Conservation (phyloP, 805 yeast species). For the Candida ovalis region DNA sequence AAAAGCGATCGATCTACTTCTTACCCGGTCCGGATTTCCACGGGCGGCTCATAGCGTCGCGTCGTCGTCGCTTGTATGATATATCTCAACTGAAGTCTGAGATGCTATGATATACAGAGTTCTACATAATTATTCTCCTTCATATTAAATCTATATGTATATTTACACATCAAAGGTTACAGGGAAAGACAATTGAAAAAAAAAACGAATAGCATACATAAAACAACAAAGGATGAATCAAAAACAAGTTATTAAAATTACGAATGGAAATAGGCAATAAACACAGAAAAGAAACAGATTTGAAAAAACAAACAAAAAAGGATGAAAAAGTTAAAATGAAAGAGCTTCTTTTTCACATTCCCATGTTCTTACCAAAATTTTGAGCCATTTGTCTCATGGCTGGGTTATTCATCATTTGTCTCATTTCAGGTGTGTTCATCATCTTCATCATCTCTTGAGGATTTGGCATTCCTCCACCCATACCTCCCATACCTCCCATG, state of each 20-base stretch:
- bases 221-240: background rate
- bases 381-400: slow-evolving; percentile 69
- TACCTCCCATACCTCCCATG: slow-evolving; percentile 48
- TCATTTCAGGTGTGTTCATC: slow-evolving; percentile 38
- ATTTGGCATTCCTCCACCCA: slow-evolving; percentile 39
- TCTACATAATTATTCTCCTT: no score
- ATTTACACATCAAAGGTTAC: background rate
- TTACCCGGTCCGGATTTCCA: background rate
- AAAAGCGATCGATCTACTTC: background rate
- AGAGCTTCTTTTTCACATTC: slow-evolving; percentile 14
- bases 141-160: background rate
- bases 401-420: slow-evolving; percentile 62
- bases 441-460: slow-evolving; percentile 43
- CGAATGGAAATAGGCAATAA: no score
- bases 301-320: background rate
- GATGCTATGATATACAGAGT: no score
- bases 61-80: background rate
- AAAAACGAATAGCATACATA: background rate
- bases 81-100: no score
- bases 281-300: no score
- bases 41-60: background rate
- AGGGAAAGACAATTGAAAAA: background rate
- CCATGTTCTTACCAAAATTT: slow-evolving; percentile 27
- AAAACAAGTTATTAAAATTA: no score
- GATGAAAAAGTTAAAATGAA: background rate